Evolutionary conservation across 495 filamentous ascomycete species (phyloP).

Genomic region (Talaromyces thailandensis): DNA sequence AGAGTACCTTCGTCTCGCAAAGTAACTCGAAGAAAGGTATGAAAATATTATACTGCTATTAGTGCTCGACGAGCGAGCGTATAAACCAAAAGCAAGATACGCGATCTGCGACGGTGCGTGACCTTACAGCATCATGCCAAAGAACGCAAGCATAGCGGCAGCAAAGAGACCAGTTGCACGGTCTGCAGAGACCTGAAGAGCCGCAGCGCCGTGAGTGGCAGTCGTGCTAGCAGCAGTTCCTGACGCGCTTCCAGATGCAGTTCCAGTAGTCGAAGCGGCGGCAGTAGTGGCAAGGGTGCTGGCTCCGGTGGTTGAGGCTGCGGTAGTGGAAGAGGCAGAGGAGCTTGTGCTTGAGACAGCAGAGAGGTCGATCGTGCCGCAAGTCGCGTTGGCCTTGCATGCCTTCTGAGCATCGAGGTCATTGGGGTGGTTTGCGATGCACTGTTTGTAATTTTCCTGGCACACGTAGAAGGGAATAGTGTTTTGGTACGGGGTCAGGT

Average conservation of each 20-base stretch:
- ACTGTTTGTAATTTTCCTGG: slow-evolving; percentile 37
- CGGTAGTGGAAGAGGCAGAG: slow-evolving; percentile 9
- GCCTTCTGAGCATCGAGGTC: slow-evolving; percentile 12
- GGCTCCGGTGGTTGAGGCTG: slow-evolving; percentile 8
- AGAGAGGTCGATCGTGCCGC: slow-evolving; percentile 22
- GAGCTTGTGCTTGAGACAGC: slow-evolving; percentile 36
- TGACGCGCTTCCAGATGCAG: slow-evolving; percentile 17
- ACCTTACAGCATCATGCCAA: slow-evolving; percentile 39
- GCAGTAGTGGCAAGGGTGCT: slow-evolving; percentile 14
- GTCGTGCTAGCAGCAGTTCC: slow-evolving; percentile 16
- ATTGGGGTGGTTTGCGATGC: slow-evolving; percentile 36
- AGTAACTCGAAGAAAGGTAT: slow-evolving; percentile 3
- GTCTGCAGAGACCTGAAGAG: slow-evolving; percentile 29
- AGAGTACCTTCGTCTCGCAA: background rate
- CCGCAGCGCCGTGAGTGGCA: slow-evolving; percentile 25
- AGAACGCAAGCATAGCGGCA: slow-evolving; percentile 35
- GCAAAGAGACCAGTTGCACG: slow-evolving; percentile 43
- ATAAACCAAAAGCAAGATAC: background rate
- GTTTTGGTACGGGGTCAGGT: slow-evolving; percentile 41
- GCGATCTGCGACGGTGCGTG: background rate
- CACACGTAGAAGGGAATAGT: slow-evolving; percentile 53
- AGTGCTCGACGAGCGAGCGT: background rate
- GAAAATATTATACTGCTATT: background rate
- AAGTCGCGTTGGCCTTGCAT: slow-evolving; percentile 16
- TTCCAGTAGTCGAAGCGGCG: slow-evolving; percentile 9